Conservation (phyloP, 257 asterid genomes). For the Linaria vulgaris region DNA sequence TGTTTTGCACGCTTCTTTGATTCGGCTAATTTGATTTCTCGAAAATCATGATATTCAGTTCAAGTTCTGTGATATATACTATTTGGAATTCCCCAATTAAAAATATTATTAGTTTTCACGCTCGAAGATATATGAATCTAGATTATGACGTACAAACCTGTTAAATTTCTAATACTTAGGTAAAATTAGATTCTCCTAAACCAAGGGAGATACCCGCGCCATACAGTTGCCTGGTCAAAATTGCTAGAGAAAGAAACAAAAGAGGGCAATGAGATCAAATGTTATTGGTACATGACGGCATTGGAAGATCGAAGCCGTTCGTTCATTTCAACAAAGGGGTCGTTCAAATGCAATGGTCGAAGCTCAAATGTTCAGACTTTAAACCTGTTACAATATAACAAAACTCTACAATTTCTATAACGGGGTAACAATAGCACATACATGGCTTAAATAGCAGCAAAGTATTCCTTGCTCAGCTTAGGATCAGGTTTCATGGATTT, state of each 20-base stretch:
- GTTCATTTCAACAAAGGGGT: background rate
- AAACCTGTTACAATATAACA: conserved; percentile 25
- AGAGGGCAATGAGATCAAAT: background rate
- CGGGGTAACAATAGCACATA: background rate
- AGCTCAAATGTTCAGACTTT: conserved; percentile 20
- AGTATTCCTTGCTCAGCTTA: conserved; percentile 92
- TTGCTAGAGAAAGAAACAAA: background rate
- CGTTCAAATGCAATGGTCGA: conserved; percentile 3
- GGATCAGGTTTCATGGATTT: conserved; percentile 97
- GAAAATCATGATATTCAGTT: no score
- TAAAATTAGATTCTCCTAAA: no score
- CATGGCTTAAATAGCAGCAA: conserved; percentile 57
- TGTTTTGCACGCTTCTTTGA: no score
- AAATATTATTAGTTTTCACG: no score
- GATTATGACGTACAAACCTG: no score
- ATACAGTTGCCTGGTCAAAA: no score
- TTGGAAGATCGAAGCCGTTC: background rate
- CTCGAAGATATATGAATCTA: no score
- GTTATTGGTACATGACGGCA: background rate
- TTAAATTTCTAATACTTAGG: no score
- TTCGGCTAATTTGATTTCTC: no score
- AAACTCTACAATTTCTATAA: conserved; percentile 23
- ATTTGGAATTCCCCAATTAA: no score
- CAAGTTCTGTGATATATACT: no score
- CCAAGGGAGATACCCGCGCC: no score